phyloP scores from a whole-genome alignment of 2,329 filamentous ascomycete genomes.

The Capronia epimyces region DNA sequence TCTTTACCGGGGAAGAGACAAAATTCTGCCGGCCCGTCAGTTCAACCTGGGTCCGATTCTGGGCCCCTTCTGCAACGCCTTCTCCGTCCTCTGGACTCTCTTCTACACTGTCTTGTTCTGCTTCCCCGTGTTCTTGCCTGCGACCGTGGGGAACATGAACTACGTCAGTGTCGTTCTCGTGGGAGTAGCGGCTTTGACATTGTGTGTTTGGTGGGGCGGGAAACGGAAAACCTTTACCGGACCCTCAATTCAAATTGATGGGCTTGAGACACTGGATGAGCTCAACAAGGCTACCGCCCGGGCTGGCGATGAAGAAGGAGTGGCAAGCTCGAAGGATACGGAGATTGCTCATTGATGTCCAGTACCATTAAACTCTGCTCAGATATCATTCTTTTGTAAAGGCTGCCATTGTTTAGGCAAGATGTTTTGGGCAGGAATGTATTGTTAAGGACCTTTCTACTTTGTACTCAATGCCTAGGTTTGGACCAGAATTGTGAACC shows the following conservation, averaged over 20 bases:
- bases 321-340: no score
- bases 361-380: no score
- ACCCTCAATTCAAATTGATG: background rate
- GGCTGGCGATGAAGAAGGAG: no score
- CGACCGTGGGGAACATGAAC: slow-evolving; percentile 44
- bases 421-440: no score
- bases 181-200: background rate
- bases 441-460: no score
- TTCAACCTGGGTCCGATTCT: slow-evolving; percentile 27
- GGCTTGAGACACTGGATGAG: background rate
- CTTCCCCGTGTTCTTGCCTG: slow-evolving; percentile 37
- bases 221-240: slow-evolving; percentile 8
- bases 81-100: slow-evolving; percentile 30
- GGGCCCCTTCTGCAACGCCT: slow-evolving; percentile 33
- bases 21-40: slow-evolving; percentile 26
- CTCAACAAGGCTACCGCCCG: no score
- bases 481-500: no score
- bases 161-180: slow-evolving; percentile 40
- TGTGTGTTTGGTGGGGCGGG: slow-evolving; percentile 3
- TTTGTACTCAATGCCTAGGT: no score
- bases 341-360: no score
- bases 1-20: slow-evolving; percentile 36
- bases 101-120: slow-evolving; percentile 31
- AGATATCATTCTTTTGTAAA: no score
- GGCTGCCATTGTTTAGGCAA: no score